These are phyloP conservation scores for Trichoderma parareesei DNA, from an alignment of 495 filamentous ascomycete genomes.

Conservation along the genomic window DNA sequence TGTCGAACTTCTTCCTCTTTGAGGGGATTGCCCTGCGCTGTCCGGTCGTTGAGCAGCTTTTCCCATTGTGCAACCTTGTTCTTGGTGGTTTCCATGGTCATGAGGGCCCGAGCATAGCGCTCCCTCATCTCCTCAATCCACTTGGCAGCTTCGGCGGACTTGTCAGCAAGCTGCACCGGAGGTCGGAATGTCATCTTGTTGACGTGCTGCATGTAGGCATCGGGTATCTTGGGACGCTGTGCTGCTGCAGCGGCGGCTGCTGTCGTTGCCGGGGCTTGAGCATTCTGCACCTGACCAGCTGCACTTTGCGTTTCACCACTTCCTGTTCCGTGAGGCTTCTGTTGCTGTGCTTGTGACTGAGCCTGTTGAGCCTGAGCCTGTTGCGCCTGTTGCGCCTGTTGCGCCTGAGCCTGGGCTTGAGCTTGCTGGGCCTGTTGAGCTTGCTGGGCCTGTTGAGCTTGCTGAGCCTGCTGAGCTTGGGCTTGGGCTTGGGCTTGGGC, in stretches of 20 bases:
- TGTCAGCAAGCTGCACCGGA: constrained; percentile 4
- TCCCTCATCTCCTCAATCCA: constrained; percentile 25
- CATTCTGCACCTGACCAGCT: constrained; percentile 1
- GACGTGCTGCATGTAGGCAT: constrained; percentile 19
- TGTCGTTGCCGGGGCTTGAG: constrained; percentile 6
- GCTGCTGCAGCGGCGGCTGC: constrained; percentile 10
- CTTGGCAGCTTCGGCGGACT: constrained; percentile 15
- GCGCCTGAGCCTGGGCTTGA: constrained; percentile 19
- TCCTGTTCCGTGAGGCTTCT: constrained; percentile 14
- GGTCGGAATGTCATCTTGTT: constrained; percentile 19
- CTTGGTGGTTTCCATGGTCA: constrained; percentile 28
- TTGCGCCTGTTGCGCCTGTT: constrained; percentile 14
- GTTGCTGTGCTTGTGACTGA: constrained; percentile 22
- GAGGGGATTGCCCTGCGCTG: constrained; percentile 23
- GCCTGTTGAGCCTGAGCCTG: constrained; percentile 19
- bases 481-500: constrained; percentile 19
- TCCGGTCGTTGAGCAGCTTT: constrained; percentile 24
- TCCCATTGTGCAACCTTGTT: constrained; percentile 20
- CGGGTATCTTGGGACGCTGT: constrained; percentile 14
- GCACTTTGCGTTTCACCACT: background rate
- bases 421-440: constrained; percentile 18
- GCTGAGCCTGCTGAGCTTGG: constrained; percentile 14
- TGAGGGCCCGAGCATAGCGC: constrained; percentile 26
- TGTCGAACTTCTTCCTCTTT: constrained; percentile 28
- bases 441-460: constrained; percentile 15